A percentile compares a stretch with the other conserved stretches of the same genome.
phyloP scores from a whole-genome alignment of 305 asterid species.

The Solanum aculeatissimum region DNA sequence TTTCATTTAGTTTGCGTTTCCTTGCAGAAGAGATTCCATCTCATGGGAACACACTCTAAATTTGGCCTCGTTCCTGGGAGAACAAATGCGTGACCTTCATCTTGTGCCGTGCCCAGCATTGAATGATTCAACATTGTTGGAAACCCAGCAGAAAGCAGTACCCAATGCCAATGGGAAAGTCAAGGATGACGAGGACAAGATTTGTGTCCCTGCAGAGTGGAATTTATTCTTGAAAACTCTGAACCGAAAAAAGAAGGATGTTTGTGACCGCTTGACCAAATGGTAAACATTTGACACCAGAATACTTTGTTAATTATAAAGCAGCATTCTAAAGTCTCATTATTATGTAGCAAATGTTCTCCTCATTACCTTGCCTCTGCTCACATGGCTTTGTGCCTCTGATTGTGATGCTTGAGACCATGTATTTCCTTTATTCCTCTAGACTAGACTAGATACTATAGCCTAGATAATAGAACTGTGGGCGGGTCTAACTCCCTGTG shows the following conservation, averaged over 20 bases:
- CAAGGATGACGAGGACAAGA: slow-evolving; percentile 17
- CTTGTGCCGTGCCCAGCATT: slow-evolving; percentile 48
- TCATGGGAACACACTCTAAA: slow-evolving; percentile 48
- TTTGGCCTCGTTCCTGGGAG: slow-evolving; percentile 84
- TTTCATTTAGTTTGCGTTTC: slow-evolving; percentile 7
- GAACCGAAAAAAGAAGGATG: slow-evolving; percentile 53
- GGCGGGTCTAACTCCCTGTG: neutral
- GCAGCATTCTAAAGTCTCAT: neutral
- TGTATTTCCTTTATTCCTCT: neutral
- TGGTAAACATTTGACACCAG: slow-evolving; percentile 41
- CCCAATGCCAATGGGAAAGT: slow-evolving; percentile 25
- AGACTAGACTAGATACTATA: neutral
- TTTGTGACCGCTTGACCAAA: slow-evolving; percentile 43
- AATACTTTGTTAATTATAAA: neutral
- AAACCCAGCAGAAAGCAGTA: slow-evolving; percentile 11
- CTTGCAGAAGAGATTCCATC: slow-evolving; percentile 62
- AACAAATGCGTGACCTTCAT: slow-evolving; percentile 80
- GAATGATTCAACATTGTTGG: slow-evolving; percentile 14
- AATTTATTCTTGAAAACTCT: slow-evolving; percentile 46
- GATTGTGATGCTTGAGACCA: neutral
- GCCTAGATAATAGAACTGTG: neutral
- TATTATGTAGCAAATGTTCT: neutral
- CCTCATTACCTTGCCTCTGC: neutral
- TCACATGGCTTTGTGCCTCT: neutral
- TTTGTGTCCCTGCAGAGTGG: slow-evolving; percentile 36